A percentile compares a stretch with the other conserved stretches of the same genome.
phyloP scores from a whole-genome alignment of 2,329 filamentous ascomycete species.

The Macrophomina pseudophaseolina region DNA sequence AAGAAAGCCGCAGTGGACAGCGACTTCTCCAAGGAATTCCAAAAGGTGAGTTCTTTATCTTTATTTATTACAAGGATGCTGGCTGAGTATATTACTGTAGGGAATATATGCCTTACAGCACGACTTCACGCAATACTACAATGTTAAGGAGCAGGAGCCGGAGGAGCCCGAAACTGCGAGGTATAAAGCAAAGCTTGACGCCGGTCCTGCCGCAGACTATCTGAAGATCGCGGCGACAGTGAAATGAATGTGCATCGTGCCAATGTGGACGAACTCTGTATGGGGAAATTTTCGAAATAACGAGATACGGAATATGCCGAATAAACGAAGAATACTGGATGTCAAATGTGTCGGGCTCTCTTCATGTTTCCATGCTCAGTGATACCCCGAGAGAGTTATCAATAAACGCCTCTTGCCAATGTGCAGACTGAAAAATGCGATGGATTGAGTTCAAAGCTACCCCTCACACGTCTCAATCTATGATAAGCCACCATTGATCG shows the following conservation, averaged over 20 bases:
- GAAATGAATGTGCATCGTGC: background rate
- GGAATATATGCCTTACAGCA: background rate
- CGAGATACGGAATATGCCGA: too few relatives aligned
- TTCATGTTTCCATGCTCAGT: too few relatives aligned
- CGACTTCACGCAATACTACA: conserved; percentile 10
- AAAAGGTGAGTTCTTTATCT: conserved; percentile 30
- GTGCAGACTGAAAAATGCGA: too few relatives aligned
- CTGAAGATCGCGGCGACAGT: background rate
- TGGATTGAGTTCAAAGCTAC: too few relatives aligned
- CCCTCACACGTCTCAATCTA: too few relatives aligned
- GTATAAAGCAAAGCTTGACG: background rate
- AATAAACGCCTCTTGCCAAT: too few relatives aligned
- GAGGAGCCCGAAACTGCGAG: background rate
- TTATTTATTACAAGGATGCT: conserved; percentile 3
- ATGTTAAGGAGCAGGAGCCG: background rate
- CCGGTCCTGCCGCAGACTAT: background rate
- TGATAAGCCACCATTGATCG: too few relatives aligned
- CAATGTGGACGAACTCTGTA: too few relatives aligned
- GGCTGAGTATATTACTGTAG: background rate
- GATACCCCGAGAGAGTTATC: too few relatives aligned
- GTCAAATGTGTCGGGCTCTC: too few relatives aligned
- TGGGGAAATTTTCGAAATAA: too few relatives aligned
- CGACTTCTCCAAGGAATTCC: conserved; percentile 35
- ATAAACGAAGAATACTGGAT: too few relatives aligned
- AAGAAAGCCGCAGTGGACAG: conserved; percentile 40